Base-by-base conservation (phyloP, 2,329 filamentous ascomycete species). In the Proliferodiscus dingleyae region DNA sequence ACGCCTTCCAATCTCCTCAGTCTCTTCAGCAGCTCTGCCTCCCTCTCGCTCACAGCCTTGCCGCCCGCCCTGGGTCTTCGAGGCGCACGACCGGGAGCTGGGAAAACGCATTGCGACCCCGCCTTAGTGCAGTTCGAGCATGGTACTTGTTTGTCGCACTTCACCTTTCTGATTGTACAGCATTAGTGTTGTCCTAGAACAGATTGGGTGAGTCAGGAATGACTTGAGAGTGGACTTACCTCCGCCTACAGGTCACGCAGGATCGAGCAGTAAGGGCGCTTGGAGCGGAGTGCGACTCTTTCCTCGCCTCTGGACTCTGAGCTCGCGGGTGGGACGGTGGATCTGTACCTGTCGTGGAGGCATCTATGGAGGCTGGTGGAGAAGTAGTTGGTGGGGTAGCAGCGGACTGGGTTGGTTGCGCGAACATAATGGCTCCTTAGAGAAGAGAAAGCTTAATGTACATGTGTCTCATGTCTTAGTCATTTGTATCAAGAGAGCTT, bases 71-170 rank as follows among this genome's bases (percentile, higher is more conserved):
- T 85, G 23, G 74, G 71, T 15, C 82, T 75, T 55, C 54, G 45
- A 23, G 52, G 55, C 11, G 85, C 84, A 45, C 85, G 75, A 8
- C 85, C 85, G 1, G 85, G 85, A 2, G 83, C 81, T 1, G 85
- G 85, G 60, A 87, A 89, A 39, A 87, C 69, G 64, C 85, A 89
- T 55, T 83, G 77, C 47, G 85, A 85, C 56, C 81, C 71, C 32
- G 82, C 83, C 53, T 83, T 78, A 33, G 77, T 77, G 63, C 85
- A 89, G 63, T 89, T 89, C 57, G 80, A 80, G 64, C 85, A 89
- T 13, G 85, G 87, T 80, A 58, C 78, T 74, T 69, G 38, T 37
- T 89, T 89, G 69, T 89, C 83, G 71, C 85, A 89, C 59, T 84
- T 83, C 44, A 89, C 85, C 64, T 87, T 85, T 51, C 81, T 70